Conservation (phyloP, 2,329 filamentous ascomycete species). For the Trichoderma oligosporum region DNA sequence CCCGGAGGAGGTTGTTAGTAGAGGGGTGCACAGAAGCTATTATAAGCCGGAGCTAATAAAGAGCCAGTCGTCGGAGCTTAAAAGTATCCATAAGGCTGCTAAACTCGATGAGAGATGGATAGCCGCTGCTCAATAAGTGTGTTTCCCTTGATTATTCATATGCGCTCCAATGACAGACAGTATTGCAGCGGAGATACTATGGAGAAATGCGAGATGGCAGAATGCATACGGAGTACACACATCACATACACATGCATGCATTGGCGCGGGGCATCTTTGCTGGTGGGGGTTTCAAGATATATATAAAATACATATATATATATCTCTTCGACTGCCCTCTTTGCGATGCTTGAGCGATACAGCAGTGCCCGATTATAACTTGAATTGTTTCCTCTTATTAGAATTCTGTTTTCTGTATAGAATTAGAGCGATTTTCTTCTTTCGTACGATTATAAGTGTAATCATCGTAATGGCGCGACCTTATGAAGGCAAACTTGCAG, state of each 20-base stretch:
- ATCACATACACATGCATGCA: too few relatives aligned
- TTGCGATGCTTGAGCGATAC: conserved; percentile 18
- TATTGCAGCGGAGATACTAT: conserved; percentile 8
- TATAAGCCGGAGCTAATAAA: too few relatives aligned
- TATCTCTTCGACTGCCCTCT: background rate
- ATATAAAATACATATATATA: background rate
- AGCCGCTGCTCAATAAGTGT: background rate
- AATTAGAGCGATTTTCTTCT: background rate
- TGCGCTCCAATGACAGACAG: conserved; percentile 16
- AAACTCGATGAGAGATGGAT: background rate
- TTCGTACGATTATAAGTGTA: too few relatives aligned
- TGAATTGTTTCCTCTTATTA: background rate
- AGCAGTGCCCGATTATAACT: background rate
- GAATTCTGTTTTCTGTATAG: background rate
- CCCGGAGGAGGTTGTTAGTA: too few relatives aligned
- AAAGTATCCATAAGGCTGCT: background rate
- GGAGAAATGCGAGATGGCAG: background rate
- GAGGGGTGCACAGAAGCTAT: too few relatives aligned
- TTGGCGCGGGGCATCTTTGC: conserved; percentile 5
- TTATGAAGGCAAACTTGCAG: conserved; percentile 33
- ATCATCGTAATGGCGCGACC: conserved; percentile 24
- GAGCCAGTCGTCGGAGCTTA: background rate
- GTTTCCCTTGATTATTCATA: background rate
- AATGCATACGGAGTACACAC: background rate
- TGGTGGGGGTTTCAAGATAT: conserved; percentile 4